These are phyloP conservation scores for Pseudoneurospora amorphoporcata DNA, from an alignment of 495 filamentous ascomycete species.

Conservation along the genomic window DNA sequence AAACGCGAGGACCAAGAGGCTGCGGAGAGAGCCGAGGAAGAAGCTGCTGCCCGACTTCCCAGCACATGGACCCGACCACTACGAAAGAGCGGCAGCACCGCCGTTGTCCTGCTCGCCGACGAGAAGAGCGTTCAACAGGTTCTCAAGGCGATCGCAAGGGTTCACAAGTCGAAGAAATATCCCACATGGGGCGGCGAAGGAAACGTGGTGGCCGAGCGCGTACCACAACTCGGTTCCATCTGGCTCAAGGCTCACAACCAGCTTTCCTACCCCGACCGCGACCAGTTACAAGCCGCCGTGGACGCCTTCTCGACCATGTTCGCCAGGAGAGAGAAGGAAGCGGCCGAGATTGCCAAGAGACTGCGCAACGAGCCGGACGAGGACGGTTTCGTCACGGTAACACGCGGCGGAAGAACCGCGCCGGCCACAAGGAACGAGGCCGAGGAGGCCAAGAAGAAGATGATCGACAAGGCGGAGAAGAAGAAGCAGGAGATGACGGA, in stretches of 20 bases:
- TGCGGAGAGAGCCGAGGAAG: constrained; percentile 40
- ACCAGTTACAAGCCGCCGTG: constrained; percentile 53
- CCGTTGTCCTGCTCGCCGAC: constrained; percentile 76
- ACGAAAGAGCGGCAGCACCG: constrained; percentile 61
- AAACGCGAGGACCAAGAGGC: constrained; percentile 48
- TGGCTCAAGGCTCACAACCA: constrained; percentile 57
- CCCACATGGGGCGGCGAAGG: constrained; percentile 54
- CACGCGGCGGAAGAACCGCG: constrained; percentile 61
- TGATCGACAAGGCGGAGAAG: constrained; percentile 59
- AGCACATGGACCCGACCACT: constrained; percentile 66
- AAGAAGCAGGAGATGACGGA: constrained; percentile 56
- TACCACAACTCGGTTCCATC: constrained; percentile 47
- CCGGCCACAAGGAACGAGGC: constrained; percentile 67
- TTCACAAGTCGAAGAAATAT: constrained; percentile 44
- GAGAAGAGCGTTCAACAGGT: constrained; percentile 59
- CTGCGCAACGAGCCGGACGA: constrained; percentile 72
- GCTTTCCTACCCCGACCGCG: constrained; percentile 57
- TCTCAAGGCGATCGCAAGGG: constrained; percentile 59
- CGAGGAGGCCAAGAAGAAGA: constrained; percentile 57
- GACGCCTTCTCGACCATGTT: constrained; percentile 77
- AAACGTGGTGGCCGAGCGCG: constrained; percentile 30
- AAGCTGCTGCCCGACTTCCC: constrained; percentile 47
- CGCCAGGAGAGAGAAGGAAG: constrained; percentile 53
- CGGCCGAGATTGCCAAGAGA: constrained; percentile 49
- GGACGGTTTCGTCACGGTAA: constrained; percentile 92